Percentiles rank a stretch among this genome's conserved stretches.
These are phyloP conservation scores for Marasmius sp. DNA, from an alignment of 1,284 basidiomycete species.

Conservation along the genomic window DNA sequence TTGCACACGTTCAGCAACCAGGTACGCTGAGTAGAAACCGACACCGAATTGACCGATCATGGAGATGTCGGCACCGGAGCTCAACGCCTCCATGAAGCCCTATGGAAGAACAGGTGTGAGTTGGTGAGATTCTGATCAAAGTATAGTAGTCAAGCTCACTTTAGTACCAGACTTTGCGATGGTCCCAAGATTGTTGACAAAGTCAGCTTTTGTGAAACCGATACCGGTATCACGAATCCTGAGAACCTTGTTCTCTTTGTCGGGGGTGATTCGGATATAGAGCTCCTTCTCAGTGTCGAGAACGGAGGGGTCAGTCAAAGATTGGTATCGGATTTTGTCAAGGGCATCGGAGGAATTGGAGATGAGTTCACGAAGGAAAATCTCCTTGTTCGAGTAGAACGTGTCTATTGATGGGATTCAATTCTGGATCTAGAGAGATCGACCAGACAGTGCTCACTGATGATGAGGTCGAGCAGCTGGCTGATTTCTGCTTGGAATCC, in stretches of 20 bases:
- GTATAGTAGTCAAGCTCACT: constrained; percentile 37
- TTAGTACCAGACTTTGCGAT: constrained; percentile 98
- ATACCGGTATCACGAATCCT: constrained; percentile 95
- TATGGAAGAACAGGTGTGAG: constrained; percentile 31
- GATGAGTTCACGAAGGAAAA: constrained; percentile 95
- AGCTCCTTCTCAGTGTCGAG: constrained; percentile 91
- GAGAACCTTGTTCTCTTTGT: constrained; percentile 95
- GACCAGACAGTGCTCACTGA: constrained; percentile 54
- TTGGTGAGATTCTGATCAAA: constrained; percentile 6
- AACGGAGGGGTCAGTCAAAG: constrained; percentile 86
- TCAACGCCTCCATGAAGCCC: constrained; percentile 97
- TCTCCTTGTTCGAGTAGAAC: constrained; percentile 99
- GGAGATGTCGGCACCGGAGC: constrained; percentile 95
- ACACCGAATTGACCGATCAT: constrained; percentile 97
- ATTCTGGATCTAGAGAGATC: not conserved
- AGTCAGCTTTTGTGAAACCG: constrained; percentile 98
- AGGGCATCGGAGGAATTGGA: constrained; percentile 93
- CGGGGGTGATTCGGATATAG: constrained; percentile 88
- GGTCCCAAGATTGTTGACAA: constrained; percentile 99
- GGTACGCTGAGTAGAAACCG: constrained; percentile 99
- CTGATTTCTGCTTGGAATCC: constrained; percentile 98
- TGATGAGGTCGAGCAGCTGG: constrained; percentile 89
- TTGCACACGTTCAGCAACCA: constrained; percentile 97
- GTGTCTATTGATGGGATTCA: constrained; percentile 59
- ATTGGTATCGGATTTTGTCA: constrained; percentile 95